phyloP scores from a whole-genome alignment of 2,329 filamentous ascomycete species.

The Colletotrichum sp. region DNA sequence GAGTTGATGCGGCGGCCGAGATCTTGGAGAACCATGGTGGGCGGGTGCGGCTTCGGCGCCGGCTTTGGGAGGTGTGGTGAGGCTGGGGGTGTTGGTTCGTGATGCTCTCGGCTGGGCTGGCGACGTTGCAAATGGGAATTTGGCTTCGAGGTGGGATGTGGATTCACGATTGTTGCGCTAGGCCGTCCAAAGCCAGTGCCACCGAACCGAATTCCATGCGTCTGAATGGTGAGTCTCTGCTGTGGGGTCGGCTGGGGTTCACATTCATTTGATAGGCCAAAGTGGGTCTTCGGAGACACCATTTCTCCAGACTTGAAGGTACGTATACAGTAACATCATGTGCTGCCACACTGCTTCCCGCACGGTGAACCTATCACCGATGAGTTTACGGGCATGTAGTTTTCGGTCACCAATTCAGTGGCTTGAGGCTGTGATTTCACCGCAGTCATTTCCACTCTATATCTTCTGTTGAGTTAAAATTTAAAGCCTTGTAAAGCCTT shows the following conservation, averaged over 20 bases:
- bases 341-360: rapidly evolving
- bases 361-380: not conserved
- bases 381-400: not conserved
- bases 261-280: not conserved
- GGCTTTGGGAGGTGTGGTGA: slow-evolving; percentile 1
- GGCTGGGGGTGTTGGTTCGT: not conserved
- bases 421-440: not conserved
- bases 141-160: slow-evolving; percentile 19
- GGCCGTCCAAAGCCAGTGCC: not conserved
- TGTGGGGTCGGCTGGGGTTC: not conserved
- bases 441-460: rapidly evolving
- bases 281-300: not conserved
- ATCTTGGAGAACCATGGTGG: slow-evolving; percentile 95
- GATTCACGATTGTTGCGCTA: slow-evolving; percentile 1
- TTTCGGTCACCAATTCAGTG: not conserved
- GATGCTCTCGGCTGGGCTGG: slow-evolving; percentile 4
- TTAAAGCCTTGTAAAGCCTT: not conserved
- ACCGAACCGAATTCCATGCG: not conserved
- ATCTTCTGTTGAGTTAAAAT: rapidly evolving
- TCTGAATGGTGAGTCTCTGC: not conserved
- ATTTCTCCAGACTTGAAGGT: not conserved
- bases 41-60: slow-evolving; percentile 24
- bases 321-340: not conserved
- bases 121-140: slow-evolving; percentile 22
- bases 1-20: slow-evolving; percentile 97